Evolutionary conservation across 768 basidiomycete genomes (phyloP).

Genomic region (Chiua virens): DNA sequence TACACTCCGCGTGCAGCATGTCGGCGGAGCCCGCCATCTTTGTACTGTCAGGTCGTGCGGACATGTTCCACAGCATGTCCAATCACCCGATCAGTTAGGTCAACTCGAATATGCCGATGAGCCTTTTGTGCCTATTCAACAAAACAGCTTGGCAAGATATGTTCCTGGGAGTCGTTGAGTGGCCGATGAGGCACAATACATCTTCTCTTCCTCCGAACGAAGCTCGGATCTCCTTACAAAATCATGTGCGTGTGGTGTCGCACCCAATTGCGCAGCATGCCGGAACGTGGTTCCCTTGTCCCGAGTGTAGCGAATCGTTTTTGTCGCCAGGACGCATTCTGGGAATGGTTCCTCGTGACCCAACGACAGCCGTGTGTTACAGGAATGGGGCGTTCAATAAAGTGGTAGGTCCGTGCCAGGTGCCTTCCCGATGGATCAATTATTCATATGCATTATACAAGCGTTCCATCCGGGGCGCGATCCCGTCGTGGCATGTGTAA

Average conservation of each 20-base stretch:
- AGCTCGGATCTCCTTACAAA: neutral
- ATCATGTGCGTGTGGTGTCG: neutral
- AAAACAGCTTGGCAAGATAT: constrained; percentile 10
- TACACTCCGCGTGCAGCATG: constrained; percentile 20
- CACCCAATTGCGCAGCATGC: constrained; percentile 1
- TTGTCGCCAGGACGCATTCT: too few species aligned
- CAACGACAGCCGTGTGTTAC: neutral
- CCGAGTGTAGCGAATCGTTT: neutral
- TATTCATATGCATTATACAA: neutral
- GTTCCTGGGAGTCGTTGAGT: constrained; percentile 11
- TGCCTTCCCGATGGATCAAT: constrained; percentile 4
- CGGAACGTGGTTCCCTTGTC: constrained; percentile 7
- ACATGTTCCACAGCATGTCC: constrained; percentile 14
- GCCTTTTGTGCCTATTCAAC: constrained; percentile 5
- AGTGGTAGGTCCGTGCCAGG: neutral
- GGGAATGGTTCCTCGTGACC: constrained; percentile 9
- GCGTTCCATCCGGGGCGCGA: constrained; percentile 1
- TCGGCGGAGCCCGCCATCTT: constrained; percentile 22
- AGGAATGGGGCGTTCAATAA: too few species aligned
- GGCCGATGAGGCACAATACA: neutral
- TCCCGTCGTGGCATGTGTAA: constrained; percentile 8
- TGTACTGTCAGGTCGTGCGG: constrained; percentile 16
- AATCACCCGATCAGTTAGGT: constrained; percentile 5
- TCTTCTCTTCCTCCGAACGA: neutral
- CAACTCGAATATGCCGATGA: neutral